phyloP scores from a whole-genome alignment of 208 protist genomes.

The Acanthamoeba rhysodes region DNA sequence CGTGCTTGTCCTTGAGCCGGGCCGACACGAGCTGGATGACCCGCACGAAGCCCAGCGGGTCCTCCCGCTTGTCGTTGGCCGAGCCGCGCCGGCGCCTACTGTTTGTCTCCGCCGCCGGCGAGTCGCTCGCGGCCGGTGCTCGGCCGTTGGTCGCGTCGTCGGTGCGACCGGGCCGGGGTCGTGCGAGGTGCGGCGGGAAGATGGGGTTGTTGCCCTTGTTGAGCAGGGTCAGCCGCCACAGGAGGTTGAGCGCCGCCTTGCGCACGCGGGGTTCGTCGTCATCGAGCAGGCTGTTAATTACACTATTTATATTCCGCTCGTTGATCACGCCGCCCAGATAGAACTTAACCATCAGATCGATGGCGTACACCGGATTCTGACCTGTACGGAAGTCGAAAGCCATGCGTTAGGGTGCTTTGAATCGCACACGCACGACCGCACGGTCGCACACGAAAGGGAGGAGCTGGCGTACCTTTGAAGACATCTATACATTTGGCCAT shows the following conservation, averaged over 20 bases:
- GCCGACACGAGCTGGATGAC: conserved; percentile 23
- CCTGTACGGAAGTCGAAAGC: not conserved
- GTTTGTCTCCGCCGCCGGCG: not conserved
- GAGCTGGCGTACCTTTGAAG: not conserved
- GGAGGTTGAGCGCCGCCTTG: conserved; percentile 18
- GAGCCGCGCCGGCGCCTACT: not conserved
- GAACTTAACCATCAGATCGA: conserved; percentile 27
- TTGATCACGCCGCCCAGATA: conserved; percentile 23
- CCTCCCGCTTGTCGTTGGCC: not conserved
- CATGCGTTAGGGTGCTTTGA: not conserved
- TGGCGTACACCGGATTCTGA: conserved; percentile 14
- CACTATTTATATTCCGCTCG: conserved; percentile 54
- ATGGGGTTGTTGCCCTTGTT: conserved; percentile 18
- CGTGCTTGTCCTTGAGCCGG: conserved; percentile 20
- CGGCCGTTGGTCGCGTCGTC: not conserved
- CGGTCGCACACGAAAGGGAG: too few species aligned
- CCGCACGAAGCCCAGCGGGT: conserved; percentile 20
- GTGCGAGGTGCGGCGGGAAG: conserved; percentile 1
- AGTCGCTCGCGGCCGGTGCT: not conserved
- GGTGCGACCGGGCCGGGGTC: not conserved
- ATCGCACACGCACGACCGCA: too few species aligned
- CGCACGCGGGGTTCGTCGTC: conserved; percentile 33
- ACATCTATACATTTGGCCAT: conserved; percentile 54
- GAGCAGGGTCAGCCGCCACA: conserved; percentile 35
- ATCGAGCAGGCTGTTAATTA: conserved; percentile 38